Evolutionary conservation across 805 yeast species (phyloP).

Genomic region (Saturnispora sekii): DNA sequence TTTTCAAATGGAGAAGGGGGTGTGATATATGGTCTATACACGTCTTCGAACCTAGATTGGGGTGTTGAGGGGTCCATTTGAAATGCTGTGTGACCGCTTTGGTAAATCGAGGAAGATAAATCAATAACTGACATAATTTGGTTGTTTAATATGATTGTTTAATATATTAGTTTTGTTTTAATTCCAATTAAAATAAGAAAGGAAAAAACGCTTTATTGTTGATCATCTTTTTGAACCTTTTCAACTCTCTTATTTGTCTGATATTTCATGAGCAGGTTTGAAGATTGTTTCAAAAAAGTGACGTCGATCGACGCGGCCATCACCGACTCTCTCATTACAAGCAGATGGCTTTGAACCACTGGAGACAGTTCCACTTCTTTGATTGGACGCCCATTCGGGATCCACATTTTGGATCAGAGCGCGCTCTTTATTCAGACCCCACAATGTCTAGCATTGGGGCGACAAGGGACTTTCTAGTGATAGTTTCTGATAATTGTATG

Average conservation of each 20-base stretch:
- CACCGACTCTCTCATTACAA: neutral
- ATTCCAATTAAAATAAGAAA: neutral
- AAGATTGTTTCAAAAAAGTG: neutral
- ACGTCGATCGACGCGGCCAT: neutral
- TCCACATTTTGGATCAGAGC: conserved; percentile 54
- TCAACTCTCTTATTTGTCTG: neutral
- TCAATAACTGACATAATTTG: neutral
- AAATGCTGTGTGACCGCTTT: neutral
- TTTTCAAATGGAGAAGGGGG: conserved; percentile 14
- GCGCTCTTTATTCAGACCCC: conserved; percentile 73
- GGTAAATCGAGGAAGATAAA: neutral
- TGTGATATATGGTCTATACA: conserved; percentile 12
- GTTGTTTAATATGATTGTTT: too few relatives aligned
- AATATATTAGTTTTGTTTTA: too few relatives aligned
- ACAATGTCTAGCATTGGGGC: conserved; percentile 55
- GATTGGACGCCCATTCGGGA: conserved; percentile 78
- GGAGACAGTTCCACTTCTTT: conserved; percentile 75
- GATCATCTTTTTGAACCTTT: neutral
- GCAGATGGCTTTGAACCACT: conserved; percentile 25
- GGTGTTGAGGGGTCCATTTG: neutral
- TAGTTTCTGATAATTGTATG: conserved; percentile 44
- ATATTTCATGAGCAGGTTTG: conserved; percentile 6
- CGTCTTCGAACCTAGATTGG: conserved; percentile 8
- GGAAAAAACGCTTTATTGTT: neutral
- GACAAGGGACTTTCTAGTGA: conserved; percentile 43